A percentile compares a stretch with the other conserved stretches of the same genome.
Conservation (phyloP, 139 green algal genomes). For the Haematococcus lacustris region DNA sequence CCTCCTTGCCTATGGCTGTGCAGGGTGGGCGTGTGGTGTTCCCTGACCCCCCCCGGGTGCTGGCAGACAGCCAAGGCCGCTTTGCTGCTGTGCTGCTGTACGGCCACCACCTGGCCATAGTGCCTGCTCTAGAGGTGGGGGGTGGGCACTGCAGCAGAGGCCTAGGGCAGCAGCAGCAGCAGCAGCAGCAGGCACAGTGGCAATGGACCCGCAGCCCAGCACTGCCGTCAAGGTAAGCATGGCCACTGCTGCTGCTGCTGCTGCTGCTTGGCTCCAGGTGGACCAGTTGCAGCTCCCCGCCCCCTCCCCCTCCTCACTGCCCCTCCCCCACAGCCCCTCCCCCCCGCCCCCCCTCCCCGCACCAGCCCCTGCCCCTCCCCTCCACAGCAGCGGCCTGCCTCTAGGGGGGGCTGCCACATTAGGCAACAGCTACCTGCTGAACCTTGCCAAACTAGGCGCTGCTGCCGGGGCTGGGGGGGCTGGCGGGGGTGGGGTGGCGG, state of each 20-base stretch:
- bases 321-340: neutral
- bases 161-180: too few species aligned
- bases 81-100: slow-evolving; percentile 79
- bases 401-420: slow-evolving; percentile 29
- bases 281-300: neutral
- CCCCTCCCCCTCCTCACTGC: neutral
- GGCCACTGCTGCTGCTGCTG: neutral
- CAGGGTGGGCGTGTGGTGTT: slow-evolving; percentile 14
- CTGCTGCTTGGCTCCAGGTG: too few species aligned
- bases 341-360: neutral
- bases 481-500: neutral
- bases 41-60: slow-evolving; percentile 45
- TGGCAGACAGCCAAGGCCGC: slow-evolving; percentile 64
- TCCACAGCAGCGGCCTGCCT: too few species aligned
- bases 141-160: too few species aligned
- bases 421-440: slow-evolving; percentile 68
- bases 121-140: slow-evolving; percentile 51
- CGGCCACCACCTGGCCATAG: slow-evolving; percentile 57
- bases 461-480: neutral
- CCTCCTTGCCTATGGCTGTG: neutral
- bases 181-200: too few species aligned
- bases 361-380: too few species aligned
- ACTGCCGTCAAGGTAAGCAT: neutral
- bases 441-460: slow-evolving; percentile 53
- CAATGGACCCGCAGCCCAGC: slow-evolving; percentile 14